Base-by-base conservation (phyloP, 805 yeast genomes). In the Spathaspora girioi region DNA sequence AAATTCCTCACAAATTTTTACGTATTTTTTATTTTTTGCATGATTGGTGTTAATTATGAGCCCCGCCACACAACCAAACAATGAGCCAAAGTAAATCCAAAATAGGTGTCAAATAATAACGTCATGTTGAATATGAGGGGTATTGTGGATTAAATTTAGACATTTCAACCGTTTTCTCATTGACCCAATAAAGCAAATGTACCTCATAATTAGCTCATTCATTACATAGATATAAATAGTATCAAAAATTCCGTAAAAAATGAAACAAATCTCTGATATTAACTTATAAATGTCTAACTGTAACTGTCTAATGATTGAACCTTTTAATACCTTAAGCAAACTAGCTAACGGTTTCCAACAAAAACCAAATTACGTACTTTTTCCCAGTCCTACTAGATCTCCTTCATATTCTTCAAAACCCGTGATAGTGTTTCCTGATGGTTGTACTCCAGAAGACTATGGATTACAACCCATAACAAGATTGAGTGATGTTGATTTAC, bases 401-500 rank as follows among this genome's bases (percentile, higher is more conserved):
- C 2, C 15, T 15, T n/a, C n/a, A n/a, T n/a, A n/a, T n/a, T n/a
- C 15, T 14, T n/a, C 40, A 9, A 35, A 8, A 35, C 8, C 18
- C 2, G 14, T 35, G 40, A 35, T 35, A 14, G 14, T 38, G 5
- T 51, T 51, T 38, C 54, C 54, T 10, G 54, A 48, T 27, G 54
- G 54, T 4, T 40, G 6, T 12, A 32, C 54, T 14, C 35, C 51
- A n/a, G 38, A 51, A 12, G 51, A 48, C 17, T 51, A 51, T 48
- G 54, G 51, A 11, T 32, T 51, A 29, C 49, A 48, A 11, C 49
- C 51, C 12, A 48, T 51, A 14, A 45, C 29, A 19, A 43, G 32
- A 26, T 7, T 31, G 7, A 20, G 35, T 9, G 54, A 51, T 40
- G 27, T 51, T 23, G 54, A 51, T 29, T 15, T 9, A 9, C 20